These are phyloP conservation scores for Pyrus pyrifolia DNA, from an alignment of 306 rosid genomes.

Conservation along the genomic window DNA sequence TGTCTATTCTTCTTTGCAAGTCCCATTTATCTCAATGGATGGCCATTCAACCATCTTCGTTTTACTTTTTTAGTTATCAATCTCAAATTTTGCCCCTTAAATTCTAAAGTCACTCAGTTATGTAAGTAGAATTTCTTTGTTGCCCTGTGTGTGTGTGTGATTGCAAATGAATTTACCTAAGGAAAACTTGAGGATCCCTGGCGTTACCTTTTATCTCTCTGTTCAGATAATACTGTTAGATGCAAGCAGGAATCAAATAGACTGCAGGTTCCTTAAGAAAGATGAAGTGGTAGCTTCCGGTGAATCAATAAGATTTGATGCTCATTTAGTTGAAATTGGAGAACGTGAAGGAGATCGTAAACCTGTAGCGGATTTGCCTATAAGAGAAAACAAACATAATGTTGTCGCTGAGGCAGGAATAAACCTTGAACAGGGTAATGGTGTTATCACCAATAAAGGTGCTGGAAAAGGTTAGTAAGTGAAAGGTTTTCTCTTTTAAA, in stretches of 20 bases:
- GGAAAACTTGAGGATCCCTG: conserved; percentile 3
- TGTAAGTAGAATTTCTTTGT: background rate
- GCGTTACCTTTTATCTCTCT: conserved; percentile 10
- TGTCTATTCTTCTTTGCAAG: conserved; percentile 10
- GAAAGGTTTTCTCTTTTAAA: background rate
- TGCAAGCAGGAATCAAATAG: conserved; percentile 46
- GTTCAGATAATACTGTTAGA: conserved; percentile 64
- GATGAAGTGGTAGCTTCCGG: conserved; percentile 55
- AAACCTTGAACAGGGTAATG: conserved; percentile 29
- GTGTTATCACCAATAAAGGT: conserved; percentile 13
- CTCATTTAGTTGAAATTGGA: conserved; percentile 66
- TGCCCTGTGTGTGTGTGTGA: background rate
- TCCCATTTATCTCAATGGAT: background rate
- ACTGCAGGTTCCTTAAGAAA: conserved; percentile 60
- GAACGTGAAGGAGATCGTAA: conserved; percentile 41
- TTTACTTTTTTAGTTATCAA: background rate
- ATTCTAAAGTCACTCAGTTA: background rate
- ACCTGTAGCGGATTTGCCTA: conserved; percentile 26
- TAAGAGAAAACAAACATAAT: conserved; percentile 17
- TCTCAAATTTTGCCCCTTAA: background rate
- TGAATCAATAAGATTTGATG: conserved; percentile 52
- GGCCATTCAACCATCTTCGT: background rate
- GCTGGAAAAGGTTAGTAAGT: conserved; percentile 38
- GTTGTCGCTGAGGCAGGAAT: conserved; percentile 20
- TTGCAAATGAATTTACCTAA: background rate